These are phyloP conservation scores for Leucosporidium creatinivorum DNA, from an alignment of 768 basidiomycete species.

Conservation along the genomic window DNA sequence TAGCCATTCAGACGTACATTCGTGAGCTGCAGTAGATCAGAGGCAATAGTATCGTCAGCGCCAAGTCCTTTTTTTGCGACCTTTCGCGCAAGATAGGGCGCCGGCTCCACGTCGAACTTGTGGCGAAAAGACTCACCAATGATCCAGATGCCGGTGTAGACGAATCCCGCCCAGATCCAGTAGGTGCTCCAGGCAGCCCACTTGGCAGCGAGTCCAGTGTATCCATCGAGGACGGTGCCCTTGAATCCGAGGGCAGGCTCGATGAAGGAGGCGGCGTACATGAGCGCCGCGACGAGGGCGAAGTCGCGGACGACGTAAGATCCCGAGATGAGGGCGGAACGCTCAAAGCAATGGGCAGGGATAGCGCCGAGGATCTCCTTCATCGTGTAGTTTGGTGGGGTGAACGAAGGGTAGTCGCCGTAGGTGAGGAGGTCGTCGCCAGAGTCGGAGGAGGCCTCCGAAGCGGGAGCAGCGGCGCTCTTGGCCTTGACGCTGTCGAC, in stretches of 20 bases:
- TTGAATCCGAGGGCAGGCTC: constrained; percentile 52
- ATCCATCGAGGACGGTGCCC: constrained; percentile 47
- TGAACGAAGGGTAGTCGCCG: constrained; percentile 18
- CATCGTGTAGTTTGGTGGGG: constrained; percentile 35
- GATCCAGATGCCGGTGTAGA: constrained; percentile 89
- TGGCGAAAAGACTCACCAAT: constrained; percentile 49
- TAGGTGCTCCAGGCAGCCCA: constrained; percentile 34
- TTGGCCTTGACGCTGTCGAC: not conserved
- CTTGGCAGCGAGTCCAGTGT: constrained; percentile 55
- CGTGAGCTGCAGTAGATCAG: not conserved
- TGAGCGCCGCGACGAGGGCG: constrained; percentile 59
- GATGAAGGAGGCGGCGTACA: constrained; percentile 59
- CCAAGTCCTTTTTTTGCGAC: not conserved
- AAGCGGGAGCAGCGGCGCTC: not conserved
- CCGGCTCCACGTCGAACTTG: not conserved
- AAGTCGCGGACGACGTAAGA: constrained; percentile 72
- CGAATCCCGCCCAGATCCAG: constrained; percentile 52
- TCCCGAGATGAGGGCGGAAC: constrained; percentile 72
- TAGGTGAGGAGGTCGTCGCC: constrained; percentile 17
- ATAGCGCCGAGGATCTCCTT: constrained; percentile 37
- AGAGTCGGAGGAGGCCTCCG: constrained; percentile 16
- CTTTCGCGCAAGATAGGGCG: not conserved
- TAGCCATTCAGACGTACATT: constrained; percentile 9
- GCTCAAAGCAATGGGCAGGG: constrained; percentile 69
- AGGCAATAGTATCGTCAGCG: not conserved